Evolutionary conservation across 805 yeast species (phyloP), one percentile per base, ranked within the genome.

Genomic region (Candida methanosorbosa): DNA sequence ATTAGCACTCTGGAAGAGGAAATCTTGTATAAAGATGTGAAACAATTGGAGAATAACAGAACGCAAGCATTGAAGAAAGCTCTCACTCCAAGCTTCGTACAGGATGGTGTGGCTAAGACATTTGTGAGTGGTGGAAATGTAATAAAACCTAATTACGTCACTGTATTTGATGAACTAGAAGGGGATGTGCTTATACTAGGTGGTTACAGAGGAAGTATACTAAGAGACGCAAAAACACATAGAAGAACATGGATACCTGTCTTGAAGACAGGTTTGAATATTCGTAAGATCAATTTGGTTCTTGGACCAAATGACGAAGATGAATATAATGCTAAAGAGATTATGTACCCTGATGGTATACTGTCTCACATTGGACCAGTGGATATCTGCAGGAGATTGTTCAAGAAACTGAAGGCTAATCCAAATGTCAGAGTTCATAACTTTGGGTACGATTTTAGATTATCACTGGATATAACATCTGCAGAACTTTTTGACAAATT

Each of bases 401-500:
- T 81, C 32, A 68, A 70, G 31, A 70, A 63, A 44, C 54, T 88
- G 24, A 47, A 47, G 2, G 44, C 62, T 7, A 78, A 77, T 45
- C 78, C 82, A 2, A 74, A 72, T 11, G 70, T 81, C 4, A 68
- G 59, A 13, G 76, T 84, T 5, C 72, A 73, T 36, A 79, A 81
- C 37, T 88, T 79, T 58, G 94, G 95, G n/a, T 88, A 87, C 55
- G 97, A 88, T 60, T 88, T 97, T 97, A 70, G 97, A 47, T 56
- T 87, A 5, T 75, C 88, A 6, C 66, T 75, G 2, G 82, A 75
- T 28, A 53, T 76, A 4, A 59, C 68, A 15, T 62, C 82, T 11
- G 51, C 58, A 6, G 66, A 75, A 40, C 59, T 88, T n/a, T 59
- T 57, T 23, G 56, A 65, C n/a, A 66, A 64, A 32, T 53, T 84